Base-by-base conservation (phyloP, 495 filamentous ascomycete genomes). In the Hyaloscypha bicolor region DNA sequence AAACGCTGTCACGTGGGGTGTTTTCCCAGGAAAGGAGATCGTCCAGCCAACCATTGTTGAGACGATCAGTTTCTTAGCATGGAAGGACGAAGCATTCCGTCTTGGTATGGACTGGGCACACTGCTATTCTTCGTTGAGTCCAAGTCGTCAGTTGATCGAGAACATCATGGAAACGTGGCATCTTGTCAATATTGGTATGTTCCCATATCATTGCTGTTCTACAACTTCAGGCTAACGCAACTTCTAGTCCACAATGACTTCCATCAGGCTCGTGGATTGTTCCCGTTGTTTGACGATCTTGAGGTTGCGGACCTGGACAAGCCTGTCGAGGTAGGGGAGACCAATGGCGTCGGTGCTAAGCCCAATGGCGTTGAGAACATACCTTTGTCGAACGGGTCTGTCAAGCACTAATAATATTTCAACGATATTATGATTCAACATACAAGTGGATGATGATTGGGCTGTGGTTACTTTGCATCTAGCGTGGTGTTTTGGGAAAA, bases 21-120 rank as follows among this genome's bases (percentile, higher is more conserved):
- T 98, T 55, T 99, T 97, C 81, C 94, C 96, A 12, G 95, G 95
- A 39, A 95, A 97, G 75, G 96, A 99, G 77, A 97, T 99, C 74
- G 93, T 99, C 55, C 96, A 99, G 76, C 96, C 96, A 12, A 99
- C 96, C n/a, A 96, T 99, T 67, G 94, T 98, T 56, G 96, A 99
- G 79, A 96, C 93, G 8, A 88, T 98, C 77, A 95, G 91, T 79
- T 99, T 99, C 86, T 78, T 99, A 62, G 96, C 96, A 31, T 99
- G 96, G 96, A 97, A 97, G 81, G 96, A 99, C 70, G 96, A 99
- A 76, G 96, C 96, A 19, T 99, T 89, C 79, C 87, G 90, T 64
- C 86, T 99, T 29, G 96, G 96, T 55, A 83, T 90, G 61, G 94
- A 98, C 72, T 99, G 96, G 96, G 90, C 92, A 29, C 90, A 91